Conservation (phyloP, 352 stramenopile genomes). For the Paralagenidium karlingii region DNA sequence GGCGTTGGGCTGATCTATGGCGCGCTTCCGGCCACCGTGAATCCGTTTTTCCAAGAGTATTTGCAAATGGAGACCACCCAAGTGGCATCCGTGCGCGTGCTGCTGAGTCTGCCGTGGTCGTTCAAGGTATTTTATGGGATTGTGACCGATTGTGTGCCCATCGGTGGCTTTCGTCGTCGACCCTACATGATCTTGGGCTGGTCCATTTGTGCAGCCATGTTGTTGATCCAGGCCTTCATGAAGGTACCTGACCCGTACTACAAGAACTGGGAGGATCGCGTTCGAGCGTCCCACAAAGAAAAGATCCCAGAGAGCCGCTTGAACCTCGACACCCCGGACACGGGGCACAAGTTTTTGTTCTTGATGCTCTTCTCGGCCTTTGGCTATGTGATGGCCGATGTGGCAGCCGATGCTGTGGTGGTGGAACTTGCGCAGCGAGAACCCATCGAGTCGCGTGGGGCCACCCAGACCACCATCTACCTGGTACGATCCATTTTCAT, state of each 20-base stretch:
- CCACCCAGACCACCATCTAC: constrained; percentile 27
- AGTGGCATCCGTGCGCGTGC: not conserved
- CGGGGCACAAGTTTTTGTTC: constrained; percentile 30
- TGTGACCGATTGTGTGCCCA: constrained; percentile 9
- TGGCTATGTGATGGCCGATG: constrained; percentile 27
- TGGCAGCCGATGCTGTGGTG: constrained; percentile 25
- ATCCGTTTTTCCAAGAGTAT: constrained; percentile 4
- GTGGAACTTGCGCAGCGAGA: constrained; percentile 47
- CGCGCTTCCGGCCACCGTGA: constrained; percentile 1
- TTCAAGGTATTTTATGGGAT: constrained; percentile 12
- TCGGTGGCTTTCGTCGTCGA: constrained; percentile 37
- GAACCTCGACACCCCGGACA: constrained; percentile 22
- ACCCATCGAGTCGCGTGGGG: constrained; percentile 21
- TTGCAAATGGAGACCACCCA: constrained; percentile 3
- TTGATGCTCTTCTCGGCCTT: constrained; percentile 44
- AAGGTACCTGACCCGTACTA: constrained; percentile 34
- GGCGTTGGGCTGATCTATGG: constrained; percentile 6
- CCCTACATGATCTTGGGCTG: constrained; percentile 62
- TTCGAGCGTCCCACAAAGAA: too few species aligned
- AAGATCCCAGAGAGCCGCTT: too few species aligned
- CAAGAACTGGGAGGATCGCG: too few species aligned
- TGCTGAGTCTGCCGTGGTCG: constrained; percentile 5
- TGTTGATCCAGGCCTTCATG: constrained; percentile 25
- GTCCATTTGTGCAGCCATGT: constrained; percentile 29
- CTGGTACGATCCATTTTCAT: constrained; percentile 12